Evolutionary conservation across 1,284 basidiomycete genomes (phyloP).

Genomic region (Pisolithus thermaeus): DNA sequence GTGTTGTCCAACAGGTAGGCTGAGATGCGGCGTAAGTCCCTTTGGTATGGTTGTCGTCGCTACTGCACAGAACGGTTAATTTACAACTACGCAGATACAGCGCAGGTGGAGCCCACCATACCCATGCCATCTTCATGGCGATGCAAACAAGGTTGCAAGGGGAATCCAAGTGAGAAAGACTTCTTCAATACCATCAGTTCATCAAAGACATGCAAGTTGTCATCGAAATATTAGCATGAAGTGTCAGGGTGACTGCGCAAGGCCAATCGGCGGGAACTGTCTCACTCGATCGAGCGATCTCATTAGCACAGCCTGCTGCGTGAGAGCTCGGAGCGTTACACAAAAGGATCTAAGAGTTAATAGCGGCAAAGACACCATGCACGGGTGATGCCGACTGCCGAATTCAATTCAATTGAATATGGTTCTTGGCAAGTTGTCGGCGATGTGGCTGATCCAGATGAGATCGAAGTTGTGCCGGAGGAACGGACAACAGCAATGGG

Average conservation of each 20-base stretch:
- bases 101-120: background rate
- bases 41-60: background rate
- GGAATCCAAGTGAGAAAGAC: too few relatives aligned
- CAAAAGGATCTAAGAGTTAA: background rate
- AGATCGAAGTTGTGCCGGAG: background rate
- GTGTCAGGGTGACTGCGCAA: background rate
- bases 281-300: background rate
- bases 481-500: background rate
- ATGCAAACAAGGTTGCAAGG: too few relatives aligned
- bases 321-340: background rate
- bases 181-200: background rate
- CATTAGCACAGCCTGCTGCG: background rate
- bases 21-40: background rate
- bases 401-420: background rate
- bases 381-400: background rate
- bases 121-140: too few relatives aligned
- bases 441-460: background rate
- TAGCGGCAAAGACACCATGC: background rate
- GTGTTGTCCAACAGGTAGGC: background rate
- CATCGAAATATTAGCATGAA: background rate
- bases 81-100: background rate
- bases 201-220: background rate
- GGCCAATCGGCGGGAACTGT: background rate
- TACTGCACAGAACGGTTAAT: background rate
- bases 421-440: background rate